Base-by-base conservation (phyloP, 768 basidiomycete species). In the Leucosporidium creatinivorum region DNA sequence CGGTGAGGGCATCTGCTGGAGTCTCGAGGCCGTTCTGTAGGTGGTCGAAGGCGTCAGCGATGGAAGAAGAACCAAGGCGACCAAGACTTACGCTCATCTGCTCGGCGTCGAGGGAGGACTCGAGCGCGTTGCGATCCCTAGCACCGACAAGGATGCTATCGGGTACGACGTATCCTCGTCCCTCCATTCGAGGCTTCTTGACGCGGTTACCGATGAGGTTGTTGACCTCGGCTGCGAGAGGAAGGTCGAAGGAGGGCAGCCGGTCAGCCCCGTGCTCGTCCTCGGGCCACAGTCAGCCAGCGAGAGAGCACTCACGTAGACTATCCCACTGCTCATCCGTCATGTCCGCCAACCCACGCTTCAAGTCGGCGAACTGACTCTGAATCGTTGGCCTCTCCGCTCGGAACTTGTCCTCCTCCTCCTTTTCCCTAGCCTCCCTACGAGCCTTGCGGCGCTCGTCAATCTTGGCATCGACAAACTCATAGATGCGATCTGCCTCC, bases 401-500 rank as follows among this genome's bases (percentile, higher is more conserved):
- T 47, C 92, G 87, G 69, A 87, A 85, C 74, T 88, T 87, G 2
- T 83, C 86, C 30, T 88, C 80, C 77, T 87, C 85, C n/a, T 80
- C 83, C 56, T 86, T 83, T 77, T 92, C 91, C 56, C 84, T 83
- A 3, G 85, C 86, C 79, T 92, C 91, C 77, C 89, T 88, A 69
- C 89, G 84, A 57, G 84, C 83, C 76, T 85, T 84, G 74, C 96
- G 80, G 69, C 96, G 82, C 50, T 87, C 83, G 77, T 97, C 94
- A 89, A 99, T 93, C 33, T 86, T 85, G 52, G 85, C 82, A 74
- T 97, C 93, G 1, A 97, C 93, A n/a, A 81, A 75, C 30, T 96
- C 94, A 77, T 94, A 99, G 61, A 96, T 96, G 76, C 84, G 84
- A 78, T 98, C 94, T 0, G 94, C 96, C 77, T 98, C 96, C 73